Conservation (phyloP, 106 monocot species). For the Vanilla planifolia region DNA sequence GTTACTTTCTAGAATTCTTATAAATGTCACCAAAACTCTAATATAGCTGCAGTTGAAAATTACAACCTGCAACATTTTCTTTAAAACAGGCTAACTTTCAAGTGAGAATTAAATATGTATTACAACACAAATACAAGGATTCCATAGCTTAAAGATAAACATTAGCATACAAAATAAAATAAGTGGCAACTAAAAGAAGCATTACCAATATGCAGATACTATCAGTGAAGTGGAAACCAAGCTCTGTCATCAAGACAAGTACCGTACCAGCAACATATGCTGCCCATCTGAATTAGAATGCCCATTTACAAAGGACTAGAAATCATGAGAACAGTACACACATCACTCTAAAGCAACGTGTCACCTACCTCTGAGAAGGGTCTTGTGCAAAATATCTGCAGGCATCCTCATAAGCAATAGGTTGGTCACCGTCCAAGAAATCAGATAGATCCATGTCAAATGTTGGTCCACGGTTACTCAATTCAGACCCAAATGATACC, state of each 20-base stretch:
- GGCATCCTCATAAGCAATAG: conserved; percentile 72
- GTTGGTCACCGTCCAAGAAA: conserved; percentile 59
- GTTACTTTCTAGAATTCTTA: too few species aligned
- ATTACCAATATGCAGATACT: conserved; percentile 85
- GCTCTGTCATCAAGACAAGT: conserved; percentile 86
- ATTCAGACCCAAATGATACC: conserved; percentile 90
- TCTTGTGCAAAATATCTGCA: conserved; percentile 56
- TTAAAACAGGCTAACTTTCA: too few species aligned
- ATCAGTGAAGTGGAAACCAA: conserved; percentile 54
- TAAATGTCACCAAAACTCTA: too few species aligned
- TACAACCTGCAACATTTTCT: too few species aligned
- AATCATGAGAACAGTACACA: neutral
- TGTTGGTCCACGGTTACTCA: conserved; percentile 85
- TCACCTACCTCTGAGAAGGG: conserved; percentile 72
- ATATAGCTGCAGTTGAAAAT: too few species aligned
- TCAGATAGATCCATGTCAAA: conserved; percentile 86
- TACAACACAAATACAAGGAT: too few species aligned
- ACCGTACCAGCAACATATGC: conserved; percentile 89
- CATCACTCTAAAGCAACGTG: neutral
- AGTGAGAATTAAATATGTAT: too few species aligned
- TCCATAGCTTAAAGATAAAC: too few species aligned
- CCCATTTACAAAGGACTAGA: neutral
- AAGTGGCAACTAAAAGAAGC: neutral
- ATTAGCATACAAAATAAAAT: too few species aligned
- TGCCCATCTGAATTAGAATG: conserved; percentile 60